Conservation (phyloP, 2,329 filamentous ascomycete genomes). For the Xylaria arbuscula region DNA sequence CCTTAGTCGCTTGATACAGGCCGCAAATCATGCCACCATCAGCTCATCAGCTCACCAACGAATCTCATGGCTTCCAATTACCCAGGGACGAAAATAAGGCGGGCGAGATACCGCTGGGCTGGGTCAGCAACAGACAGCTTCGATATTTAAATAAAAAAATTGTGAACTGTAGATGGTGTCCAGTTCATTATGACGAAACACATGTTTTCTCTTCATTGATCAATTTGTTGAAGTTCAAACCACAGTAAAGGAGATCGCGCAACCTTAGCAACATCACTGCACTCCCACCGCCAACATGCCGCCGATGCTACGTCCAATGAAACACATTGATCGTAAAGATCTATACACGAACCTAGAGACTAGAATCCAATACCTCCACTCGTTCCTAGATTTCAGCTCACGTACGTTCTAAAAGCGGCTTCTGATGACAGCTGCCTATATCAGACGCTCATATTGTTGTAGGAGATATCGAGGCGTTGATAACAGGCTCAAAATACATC, state of each 20-base stretch:
- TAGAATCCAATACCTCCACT: conserved; percentile 77
- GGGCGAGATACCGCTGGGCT: conserved; percentile 20
- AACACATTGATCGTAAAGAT: conserved; percentile 76
- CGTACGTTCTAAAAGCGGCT: conserved; percentile 58
- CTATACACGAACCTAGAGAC: conserved; percentile 77
- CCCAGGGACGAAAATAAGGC: conserved; percentile 31
- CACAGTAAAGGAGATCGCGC: neutral
- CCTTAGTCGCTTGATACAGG: conserved; percentile 26
- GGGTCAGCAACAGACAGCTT: conserved; percentile 2
- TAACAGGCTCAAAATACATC: conserved; percentile 78
- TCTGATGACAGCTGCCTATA: neutral
- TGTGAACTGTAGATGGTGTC: neutral
- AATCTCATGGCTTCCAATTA: conserved; percentile 23
- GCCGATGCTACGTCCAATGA: conserved; percentile 48
- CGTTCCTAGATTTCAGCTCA: conserved; percentile 79
- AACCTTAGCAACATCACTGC: neutral
- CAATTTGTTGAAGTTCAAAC: neutral
- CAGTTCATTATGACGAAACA: conserved; percentile 3
- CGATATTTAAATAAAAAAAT: conserved; percentile 19
- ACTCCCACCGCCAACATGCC: conserved; percentile 40
- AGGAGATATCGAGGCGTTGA: conserved; percentile 79
- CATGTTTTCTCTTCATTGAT: neutral
- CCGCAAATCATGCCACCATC: conserved; percentile 36
- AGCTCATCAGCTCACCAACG: conserved; percentile 33
- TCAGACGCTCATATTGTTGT: conserved; percentile 34